phyloP scores from a whole-genome alignment of 305 asterid species.

The Rubia tinctorum region DNA sequence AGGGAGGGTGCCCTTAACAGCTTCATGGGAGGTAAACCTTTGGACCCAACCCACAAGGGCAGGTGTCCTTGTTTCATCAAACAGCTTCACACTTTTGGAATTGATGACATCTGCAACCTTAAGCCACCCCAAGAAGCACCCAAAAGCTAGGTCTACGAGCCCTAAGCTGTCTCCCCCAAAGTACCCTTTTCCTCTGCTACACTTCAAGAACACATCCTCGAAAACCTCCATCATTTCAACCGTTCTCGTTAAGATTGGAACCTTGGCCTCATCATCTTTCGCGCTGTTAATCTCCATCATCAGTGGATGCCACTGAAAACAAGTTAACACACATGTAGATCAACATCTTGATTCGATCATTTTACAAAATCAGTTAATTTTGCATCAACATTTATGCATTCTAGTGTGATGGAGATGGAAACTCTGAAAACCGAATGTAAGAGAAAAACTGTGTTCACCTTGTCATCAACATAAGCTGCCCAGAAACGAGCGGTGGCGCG shows the following conservation, averaged over 20 bases:
- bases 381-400: no score
- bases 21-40: conserved; percentile 16
- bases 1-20: conserved; percentile 32
- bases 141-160: conserved; percentile 45
- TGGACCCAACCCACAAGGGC: conserved; percentile 27
- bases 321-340: not conserved
- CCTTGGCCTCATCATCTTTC: conserved; percentile 15
- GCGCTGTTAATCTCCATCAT: not conserved
- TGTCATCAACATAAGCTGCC: conserved; percentile 27
- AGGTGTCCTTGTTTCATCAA: conserved; percentile 35
- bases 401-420: no score
- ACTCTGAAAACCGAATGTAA: not conserved
- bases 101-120: conserved; percentile 25
- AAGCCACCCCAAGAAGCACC: conserved; percentile 43
- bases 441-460: not conserved
- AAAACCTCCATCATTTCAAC: conserved; percentile 11
- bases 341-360: no score
- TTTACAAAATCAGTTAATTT: no score
- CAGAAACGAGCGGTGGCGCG: conserved; percentile 24
- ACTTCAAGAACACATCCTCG: conserved; percentile 28
- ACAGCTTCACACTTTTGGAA: conserved; percentile 21
- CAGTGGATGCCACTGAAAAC: conserved; percentile 23
- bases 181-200: conserved; percentile 18
- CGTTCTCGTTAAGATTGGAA: conserved; percentile 7
- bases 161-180: conserved; percentile 57